Evolutionary conservation across 306 rosid genomes (phyloP), one percentile per base, ranked within the genome.

Genomic region (Morella rubra): DNA sequence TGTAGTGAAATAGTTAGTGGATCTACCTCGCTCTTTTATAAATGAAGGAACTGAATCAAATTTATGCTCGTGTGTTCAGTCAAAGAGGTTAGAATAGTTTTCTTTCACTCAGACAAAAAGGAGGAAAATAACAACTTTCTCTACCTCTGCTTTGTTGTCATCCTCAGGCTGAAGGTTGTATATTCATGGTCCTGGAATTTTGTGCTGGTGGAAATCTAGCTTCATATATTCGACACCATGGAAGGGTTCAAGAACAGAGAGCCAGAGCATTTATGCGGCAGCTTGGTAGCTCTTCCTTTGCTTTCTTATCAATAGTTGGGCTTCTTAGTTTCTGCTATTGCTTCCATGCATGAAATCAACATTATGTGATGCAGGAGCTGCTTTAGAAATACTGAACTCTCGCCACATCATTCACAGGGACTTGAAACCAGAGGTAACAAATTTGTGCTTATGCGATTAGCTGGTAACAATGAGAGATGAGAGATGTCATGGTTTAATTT

Each of bases 201-300:
- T 90, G 94, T 77, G 84, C 77, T 47, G 89, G 91, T 44, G 94
- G 90, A 46, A 83, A 79, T 82, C 69, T 90, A 12, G 90, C 94
- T 82, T 83, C 86, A 49, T 87, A 82, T 73, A 86, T 90, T 68
- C 85, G 61, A 74, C 67, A 8, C 42, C 89, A 77, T 81, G 90
- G 90, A 72, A 84, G 81, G 58, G 87, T 90, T 81, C 78, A 74
- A 44, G 87, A 87, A 75, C 83, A 78, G 45, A 86, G 71, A 12
- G 90, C 86, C 9, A 80, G 85, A 81, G 83, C 54, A 73, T 88
- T 90, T 84, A 79, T 86, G 90, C 92, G 79, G 73, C 96, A 88
- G 73, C 88, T 86, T 74, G 91, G 96, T 88, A 83, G n/a, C 73
- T 79, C 81, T 5, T 51, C 81, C 7, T 46, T 71, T 77, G 13